Base-by-base conservation (phyloP, 352 stramenopile genomes). In the Lagenidium sp. region DNA sequence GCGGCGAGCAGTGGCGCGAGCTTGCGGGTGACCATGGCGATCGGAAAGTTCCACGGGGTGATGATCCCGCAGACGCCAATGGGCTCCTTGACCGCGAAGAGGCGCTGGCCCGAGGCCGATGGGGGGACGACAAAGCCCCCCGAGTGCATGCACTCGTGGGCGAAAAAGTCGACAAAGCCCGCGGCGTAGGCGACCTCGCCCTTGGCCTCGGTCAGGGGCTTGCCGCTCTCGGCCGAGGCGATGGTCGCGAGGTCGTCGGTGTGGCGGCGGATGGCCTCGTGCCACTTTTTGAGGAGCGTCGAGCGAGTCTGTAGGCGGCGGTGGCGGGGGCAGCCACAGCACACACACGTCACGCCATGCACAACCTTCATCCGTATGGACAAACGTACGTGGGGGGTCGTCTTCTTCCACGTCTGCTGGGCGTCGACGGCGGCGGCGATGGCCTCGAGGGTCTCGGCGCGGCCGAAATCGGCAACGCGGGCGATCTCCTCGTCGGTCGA, bases 41-140 rank as follows among this genome's bases (percentile, higher is more conserved):
- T 62, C 5, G 96, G 96, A 57, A 99, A 99, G 68, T 99, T 99
- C 96, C 96, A 99, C 13, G 92, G 96, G 39, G 95, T 97, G 46
- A 99, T 94, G 38, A 98, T 82, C 21, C 68, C 90, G 46, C 72
- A 94, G 20, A 98, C 92, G 32, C 96, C 96, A 4, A 99, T 83
- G 2, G 96, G 90, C 65, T 99, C 71, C 40, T 85, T 89, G 11
- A 88, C 61, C 0, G 70, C 81, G 37, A 95, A 59, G 34, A 96
- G 63, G 37, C 79, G 70, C 44, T 90, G 68, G 22, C 79, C 63
- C 2, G 42, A 42, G 12, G 49, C 24, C 1, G 69, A 67, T 6
- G 65, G 41, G 6, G 82, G 84, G 24, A 95, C 83, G 34, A 94
- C 53, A 24, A 87, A 89, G 21, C 91, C 90, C 19, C 63, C 73